Evolutionary conservation across 805 yeast genomes (phyloP), one percentile per base, ranked within the genome.

Genomic region (Lachancea cidri): DNA sequence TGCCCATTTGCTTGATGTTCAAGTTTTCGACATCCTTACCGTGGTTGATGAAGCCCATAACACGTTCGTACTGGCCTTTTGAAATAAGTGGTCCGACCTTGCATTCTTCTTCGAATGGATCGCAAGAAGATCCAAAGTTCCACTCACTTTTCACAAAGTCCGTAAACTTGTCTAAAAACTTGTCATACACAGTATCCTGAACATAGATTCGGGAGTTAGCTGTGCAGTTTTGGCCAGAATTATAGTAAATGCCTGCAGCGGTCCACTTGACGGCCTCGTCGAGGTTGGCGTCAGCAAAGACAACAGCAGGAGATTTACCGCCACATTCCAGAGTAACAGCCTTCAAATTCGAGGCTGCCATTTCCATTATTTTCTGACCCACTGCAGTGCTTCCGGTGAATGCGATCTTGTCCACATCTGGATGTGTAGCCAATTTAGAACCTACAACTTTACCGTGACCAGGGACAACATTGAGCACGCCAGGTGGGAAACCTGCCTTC

Each of bases 161-260:
- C 30, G 33, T 48, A 44, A 74, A 74, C 46, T 60, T 65, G 27
- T 57, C 57, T n/a, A 74, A 48, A 42, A 74, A 66, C 49, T 66
- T 62, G 39, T 74, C 78, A 59, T 73, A 73, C 38, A 75, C 55
- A 16, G 63, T 67, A 41, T 72, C 73, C 48, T 76, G 79, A 41
- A 76, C 68, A 52, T 72, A 73, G 36, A 76, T 60, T 56, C 81
- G 68, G 16, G 80, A 75, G 49, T 77, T 77, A 22, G 81, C 79
- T 44, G 78, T 72, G 58, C 81, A 76, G 48, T 76, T 77, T 59
- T 76, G 79, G 50, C 81, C 81, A 25, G 77, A 66, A 59, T 75
- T 76, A 64, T 66, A 73, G 63, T 69, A 74, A 43, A 76, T 75
- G 47, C 79, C 79, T 17, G 63, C 48, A 33, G 65, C 66, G 2